phyloP scores from a whole-genome alignment of 1,284 basidiomycete genomes.

The Leccinum fuscescens region DNA sequence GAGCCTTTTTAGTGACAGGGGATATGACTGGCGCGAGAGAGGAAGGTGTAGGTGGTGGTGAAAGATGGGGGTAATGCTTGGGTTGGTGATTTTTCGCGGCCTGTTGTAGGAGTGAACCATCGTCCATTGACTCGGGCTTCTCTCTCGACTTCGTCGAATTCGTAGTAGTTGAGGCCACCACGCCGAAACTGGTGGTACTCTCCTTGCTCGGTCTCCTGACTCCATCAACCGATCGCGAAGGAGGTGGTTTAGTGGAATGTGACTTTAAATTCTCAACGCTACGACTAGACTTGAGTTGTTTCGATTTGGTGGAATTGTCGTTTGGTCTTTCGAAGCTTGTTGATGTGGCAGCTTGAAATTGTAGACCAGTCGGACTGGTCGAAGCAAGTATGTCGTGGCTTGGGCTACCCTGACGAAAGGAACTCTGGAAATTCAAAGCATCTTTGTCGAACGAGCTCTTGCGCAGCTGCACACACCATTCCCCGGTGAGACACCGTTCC shows the following conservation, averaged over 20 bases:
- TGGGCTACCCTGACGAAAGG: slow-evolving; percentile 38
- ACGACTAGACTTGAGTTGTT: slow-evolving; percentile 54
- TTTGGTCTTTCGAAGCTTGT: slow-evolving; percentile 35
- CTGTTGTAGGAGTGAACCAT: slow-evolving; percentile 18
- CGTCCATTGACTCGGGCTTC: slow-evolving; percentile 36
- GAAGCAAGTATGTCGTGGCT: slow-evolving; percentile 43
- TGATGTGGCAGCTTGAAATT: slow-evolving; percentile 22
- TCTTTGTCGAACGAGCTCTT: slow-evolving; percentile 36
- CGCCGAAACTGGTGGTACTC: slow-evolving; percentile 50
- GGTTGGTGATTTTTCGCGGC: slow-evolving; percentile 15
- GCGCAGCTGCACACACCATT: slow-evolving; percentile 79
- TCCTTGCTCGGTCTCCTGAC: slow-evolving; percentile 47
- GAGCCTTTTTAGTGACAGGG: slow-evolving; percentile 14
- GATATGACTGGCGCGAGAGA: slow-evolving; percentile 11
- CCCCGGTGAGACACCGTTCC: slow-evolving; percentile 84
- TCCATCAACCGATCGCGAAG: slow-evolving; percentile 39
- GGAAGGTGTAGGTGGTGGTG: slow-evolving; percentile 20
- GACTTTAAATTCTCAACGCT: slow-evolving; percentile 55
- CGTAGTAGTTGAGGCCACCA: slow-evolving; percentile 36
- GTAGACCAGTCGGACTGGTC: slow-evolving; percentile 27
- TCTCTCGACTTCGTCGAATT: slow-evolving; percentile 26
- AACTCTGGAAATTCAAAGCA: slow-evolving; percentile 28
- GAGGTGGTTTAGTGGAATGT: slow-evolving; percentile 16
- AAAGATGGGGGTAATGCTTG: slow-evolving; percentile 16
- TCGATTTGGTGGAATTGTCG: slow-evolving; percentile 30